Percentiles rank a stretch among this genome's conserved stretches.
phyloP scores from a whole-genome alignment of 2,329 filamentous ascomycete genomes.

The Cryphonectria carpinicola region DNA sequence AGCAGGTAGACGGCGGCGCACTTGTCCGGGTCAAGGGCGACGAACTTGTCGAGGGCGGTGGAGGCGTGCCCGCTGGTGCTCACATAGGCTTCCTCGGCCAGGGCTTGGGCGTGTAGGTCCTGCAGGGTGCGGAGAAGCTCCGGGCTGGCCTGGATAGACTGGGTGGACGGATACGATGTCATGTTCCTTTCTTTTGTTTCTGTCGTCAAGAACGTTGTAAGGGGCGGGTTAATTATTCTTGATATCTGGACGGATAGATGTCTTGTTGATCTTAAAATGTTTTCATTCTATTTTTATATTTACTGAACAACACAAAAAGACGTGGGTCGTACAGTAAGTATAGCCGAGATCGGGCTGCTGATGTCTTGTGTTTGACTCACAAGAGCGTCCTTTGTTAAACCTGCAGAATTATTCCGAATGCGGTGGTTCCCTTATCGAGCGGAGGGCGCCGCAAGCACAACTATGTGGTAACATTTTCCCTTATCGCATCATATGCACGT shows the following conservation, averaged over 20 bases:
- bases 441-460: background rate
- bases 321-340: background rate
- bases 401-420: background rate
- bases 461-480: background rate
- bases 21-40: slow-evolving; percentile 51
- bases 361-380: background rate
- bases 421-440: background rate
- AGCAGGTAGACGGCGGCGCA: slow-evolving; percentile 48
- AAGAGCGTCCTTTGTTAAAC: background rate
- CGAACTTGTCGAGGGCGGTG: slow-evolving; percentile 45
- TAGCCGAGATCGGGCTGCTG: background rate
- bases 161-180: background rate
- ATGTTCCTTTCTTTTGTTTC: background rate
- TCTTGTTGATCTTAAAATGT: background rate
- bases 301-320: background rate
- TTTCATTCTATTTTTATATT: background rate
- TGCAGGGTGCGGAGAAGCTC: slow-evolving; percentile 3
- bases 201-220: background rate
- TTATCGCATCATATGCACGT: background rate
- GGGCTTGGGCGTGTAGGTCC: slow-evolving; percentile 1
- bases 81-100: slow-evolving; percentile 6
- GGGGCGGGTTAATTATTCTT: background rate
- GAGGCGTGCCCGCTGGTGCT: background rate
- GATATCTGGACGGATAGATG: background rate
- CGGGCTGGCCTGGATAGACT: slow-evolving; percentile 11